These are phyloP conservation scores for Kluyveromyces aestuarii DNA, from an alignment of 805 yeast genomes.

Conservation along the genomic window DNA sequence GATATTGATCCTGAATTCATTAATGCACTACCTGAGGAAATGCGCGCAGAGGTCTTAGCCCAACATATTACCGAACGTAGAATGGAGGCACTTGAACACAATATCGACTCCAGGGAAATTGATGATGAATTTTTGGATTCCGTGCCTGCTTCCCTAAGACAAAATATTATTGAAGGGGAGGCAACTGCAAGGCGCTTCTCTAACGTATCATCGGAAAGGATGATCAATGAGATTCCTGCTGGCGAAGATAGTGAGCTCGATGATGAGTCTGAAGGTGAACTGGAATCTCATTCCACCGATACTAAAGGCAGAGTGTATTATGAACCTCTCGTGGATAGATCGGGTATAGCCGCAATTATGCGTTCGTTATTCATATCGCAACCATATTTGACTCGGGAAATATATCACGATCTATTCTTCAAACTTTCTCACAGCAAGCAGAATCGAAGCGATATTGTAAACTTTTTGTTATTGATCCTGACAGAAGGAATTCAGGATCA, in stretches of 20 bases:
- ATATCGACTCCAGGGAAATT: constrained; percentile 49
- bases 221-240: constrained; percentile 7
- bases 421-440: constrained; percentile 69
- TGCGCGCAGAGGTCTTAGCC: constrained; percentile 85
- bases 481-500: constrained; percentile 67
- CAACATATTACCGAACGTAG: constrained; percentile 75
- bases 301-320: constrained; percentile 31
- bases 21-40: constrained; percentile 83
- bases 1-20: constrained; percentile 89
- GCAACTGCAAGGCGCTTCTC: constrained; percentile 35
- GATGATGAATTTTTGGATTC: constrained; percentile 77
- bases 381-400: constrained; percentile 50
- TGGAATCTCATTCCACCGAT: constrained; percentile 5
- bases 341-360: constrained; percentile 66
- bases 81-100: constrained; percentile 40
- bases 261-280: constrained; percentile 8
- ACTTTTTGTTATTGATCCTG: constrained; percentile 55
- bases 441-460: constrained; percentile 65
- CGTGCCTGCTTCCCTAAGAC: constrained; percentile 57
- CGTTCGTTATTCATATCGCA: constrained; percentile 69
- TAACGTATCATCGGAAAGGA: constrained; percentile 5
- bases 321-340: constrained; percentile 63
- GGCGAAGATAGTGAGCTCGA: constrained; percentile 11
- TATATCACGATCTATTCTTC: constrained; percentile 54
- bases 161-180: constrained; percentile 54